A percentile compares a stretch with the other conserved stretches of the same genome.
Evolutionary conservation across 345 rosid genomes (phyloP).

Genomic region (Syzygium aromaticum): DNA sequence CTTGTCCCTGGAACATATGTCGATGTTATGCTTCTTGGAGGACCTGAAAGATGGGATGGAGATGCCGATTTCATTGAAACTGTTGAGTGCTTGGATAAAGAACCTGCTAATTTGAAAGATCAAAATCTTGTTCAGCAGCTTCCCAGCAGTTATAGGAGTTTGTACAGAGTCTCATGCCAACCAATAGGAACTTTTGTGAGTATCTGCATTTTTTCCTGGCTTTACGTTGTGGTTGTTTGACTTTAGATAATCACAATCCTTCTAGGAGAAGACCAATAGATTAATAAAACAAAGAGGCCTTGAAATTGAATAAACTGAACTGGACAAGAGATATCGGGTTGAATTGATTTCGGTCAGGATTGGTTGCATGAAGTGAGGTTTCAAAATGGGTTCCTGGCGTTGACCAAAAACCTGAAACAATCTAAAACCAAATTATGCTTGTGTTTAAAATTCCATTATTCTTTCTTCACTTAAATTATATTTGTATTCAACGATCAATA

Average conservation of each 20-base stretch:
- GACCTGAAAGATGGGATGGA: constrained; percentile 79
- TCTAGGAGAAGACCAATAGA: background rate
- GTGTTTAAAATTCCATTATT: background rate
- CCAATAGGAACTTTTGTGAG: constrained; percentile 64
- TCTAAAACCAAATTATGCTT: background rate
- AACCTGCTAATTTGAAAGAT: constrained; percentile 20
- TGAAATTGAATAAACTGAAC: background rate
- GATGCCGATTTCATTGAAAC: constrained; percentile 48
- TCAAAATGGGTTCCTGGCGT: background rate
- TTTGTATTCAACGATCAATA: background rate
- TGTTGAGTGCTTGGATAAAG: constrained; percentile 38
- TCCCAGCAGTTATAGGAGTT: constrained; percentile 27
- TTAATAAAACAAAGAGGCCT: background rate
- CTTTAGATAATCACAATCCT: background rate
- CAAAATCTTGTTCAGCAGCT: constrained; percentile 33
- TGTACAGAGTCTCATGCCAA: constrained; percentile 60
- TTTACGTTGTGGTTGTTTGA: background rate
- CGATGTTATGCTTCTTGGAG: constrained; percentile 67
- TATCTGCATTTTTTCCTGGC: constrained; percentile 3
- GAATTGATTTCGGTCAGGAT: background rate
- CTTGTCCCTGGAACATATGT: constrained; percentile 84
- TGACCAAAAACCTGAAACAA: background rate
- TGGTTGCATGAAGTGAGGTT: background rate
- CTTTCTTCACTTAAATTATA: background rate
- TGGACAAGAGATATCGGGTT: background rate